Conservation (phyloP, 208 protist species). For the Naegleria lovaniensis region DNA sequence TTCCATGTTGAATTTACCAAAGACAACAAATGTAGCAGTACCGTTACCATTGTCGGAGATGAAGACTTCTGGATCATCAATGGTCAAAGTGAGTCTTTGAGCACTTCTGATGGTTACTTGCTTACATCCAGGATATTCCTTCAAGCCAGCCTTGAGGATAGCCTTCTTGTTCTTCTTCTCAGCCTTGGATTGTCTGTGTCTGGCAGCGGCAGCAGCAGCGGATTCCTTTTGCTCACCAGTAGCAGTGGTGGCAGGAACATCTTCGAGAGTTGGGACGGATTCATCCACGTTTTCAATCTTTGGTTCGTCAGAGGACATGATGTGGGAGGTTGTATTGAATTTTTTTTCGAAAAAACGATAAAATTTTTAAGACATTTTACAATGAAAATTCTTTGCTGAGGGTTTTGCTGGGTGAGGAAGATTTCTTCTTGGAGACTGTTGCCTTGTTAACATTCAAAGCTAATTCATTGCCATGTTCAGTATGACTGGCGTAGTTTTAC, state of each 20-base stretch:
- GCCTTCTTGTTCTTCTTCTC: slow-evolving; percentile 76
- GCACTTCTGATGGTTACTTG: slow-evolving; percentile 64
- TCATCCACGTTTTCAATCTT: not conserved
- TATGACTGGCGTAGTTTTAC: no score
- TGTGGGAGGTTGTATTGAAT: no score
- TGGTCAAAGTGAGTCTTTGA: slow-evolving; percentile 51
- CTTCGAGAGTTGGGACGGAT: not conserved
- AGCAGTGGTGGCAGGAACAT: not conserved
- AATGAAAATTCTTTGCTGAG: no score
- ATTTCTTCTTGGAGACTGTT: no score
- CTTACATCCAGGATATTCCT: slow-evolving; percentile 53
- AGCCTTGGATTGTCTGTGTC: slow-evolving; percentile 7
- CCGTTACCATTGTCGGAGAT: slow-evolving; percentile 43
- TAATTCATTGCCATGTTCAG: no score
- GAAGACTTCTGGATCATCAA: slow-evolving; percentile 73
- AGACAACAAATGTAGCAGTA: slow-evolving; percentile 74
- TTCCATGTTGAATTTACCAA: slow-evolving; percentile 76
- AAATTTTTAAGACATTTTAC: no score
- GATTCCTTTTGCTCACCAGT: not conserved
- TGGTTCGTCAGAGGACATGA: not conserved
- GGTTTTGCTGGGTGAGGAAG: no score
- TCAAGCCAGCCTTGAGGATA: slow-evolving; percentile 68
- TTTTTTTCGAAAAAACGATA: no score
- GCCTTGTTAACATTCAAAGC: no score
- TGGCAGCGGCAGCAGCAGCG: not conserved